Conservation (phyloP, 768 basidiomycete genomes). For the Mycena belliarum region DNA sequence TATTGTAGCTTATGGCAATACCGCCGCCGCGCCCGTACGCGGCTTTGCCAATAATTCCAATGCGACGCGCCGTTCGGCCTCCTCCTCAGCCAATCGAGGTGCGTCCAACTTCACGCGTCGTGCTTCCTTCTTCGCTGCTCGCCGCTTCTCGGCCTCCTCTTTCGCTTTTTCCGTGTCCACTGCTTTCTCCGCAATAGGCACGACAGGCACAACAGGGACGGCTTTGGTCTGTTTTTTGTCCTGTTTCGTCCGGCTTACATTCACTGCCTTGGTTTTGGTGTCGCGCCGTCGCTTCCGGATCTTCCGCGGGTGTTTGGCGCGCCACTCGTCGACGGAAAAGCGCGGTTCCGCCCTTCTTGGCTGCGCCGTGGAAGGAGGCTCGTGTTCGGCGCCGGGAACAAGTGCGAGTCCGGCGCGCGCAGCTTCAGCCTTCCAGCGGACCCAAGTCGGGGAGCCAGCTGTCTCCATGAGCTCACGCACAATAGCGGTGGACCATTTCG, state of each 20-base stretch:
- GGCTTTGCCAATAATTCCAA: conserved; percentile 18
- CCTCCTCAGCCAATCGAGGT: conserved; percentile 15
- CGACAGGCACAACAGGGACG: background rate
- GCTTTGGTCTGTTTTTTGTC: background rate
- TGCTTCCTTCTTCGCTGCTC: conserved; percentile 17
- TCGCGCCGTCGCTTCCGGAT: background rate
- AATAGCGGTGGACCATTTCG: conserved; percentile 71
- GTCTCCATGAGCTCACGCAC: conserved; percentile 69
- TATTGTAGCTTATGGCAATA: conserved; percentile 13
- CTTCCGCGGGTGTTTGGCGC: background rate
- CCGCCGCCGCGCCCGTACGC: conserved; percentile 17
- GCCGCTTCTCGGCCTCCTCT: conserved; percentile 9
- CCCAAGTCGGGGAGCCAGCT: conserved; percentile 40
- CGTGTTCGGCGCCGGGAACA: conserved; percentile 14
- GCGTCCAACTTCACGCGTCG: conserved; percentile 14
- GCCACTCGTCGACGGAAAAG: conserved; percentile 14
- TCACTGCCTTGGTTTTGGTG: background rate
- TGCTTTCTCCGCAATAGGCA: background rate
- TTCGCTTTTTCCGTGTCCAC: background rate
- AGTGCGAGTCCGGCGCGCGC: conserved; percentile 10
- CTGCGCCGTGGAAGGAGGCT: background rate
- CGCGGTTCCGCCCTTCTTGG: background rate
- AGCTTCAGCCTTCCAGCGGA: conserved; percentile 19
- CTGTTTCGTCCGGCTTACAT: background rate
- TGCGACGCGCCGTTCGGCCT: conserved; percentile 16